A percentile compares a stretch with the other conserved stretches of the same genome.
phyloP scores from a whole-genome alignment of 2,329 filamentous ascomycete species.

The Trichoderma lentiforme region DNA sequence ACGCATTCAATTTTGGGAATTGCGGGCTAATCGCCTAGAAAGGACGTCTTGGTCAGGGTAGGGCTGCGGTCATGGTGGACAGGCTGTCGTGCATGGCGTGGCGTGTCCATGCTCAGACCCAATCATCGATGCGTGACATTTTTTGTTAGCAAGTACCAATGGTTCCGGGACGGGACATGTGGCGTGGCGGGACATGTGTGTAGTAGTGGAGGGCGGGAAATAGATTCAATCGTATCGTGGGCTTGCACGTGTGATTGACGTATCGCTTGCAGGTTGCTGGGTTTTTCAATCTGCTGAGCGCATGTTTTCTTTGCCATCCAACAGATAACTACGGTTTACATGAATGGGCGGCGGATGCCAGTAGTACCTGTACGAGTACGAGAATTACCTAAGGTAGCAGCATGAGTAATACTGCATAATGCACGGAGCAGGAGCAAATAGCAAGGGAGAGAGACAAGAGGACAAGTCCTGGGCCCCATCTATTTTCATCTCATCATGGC shows the following conservation, averaged over 20 bases:
- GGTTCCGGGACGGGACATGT: background rate
- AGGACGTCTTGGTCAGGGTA: background rate
- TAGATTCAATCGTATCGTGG: background rate
- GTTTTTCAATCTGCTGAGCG: background rate
- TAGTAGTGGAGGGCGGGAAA: background rate
- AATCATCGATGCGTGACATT: slow-evolving; percentile 13
- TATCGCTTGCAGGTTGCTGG: background rate
- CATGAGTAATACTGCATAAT: background rate
- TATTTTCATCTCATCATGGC: background rate
- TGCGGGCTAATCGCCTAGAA: background rate
- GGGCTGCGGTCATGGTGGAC: background rate
- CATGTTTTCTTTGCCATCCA: background rate
- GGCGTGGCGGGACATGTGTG: background rate
- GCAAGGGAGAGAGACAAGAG: slow-evolving; percentile 2
- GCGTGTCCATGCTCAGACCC: slow-evolving; percentile 9
- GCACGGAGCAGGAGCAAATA: background rate
- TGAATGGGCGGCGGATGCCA: background rate
- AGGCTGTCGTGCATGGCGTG: slow-evolving; percentile 17
- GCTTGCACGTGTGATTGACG: background rate
- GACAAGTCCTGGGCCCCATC: background rate
- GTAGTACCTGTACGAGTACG: background rate
- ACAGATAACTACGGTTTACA: background rate
- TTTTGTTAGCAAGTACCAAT: background rate
- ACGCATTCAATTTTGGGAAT: background rate
- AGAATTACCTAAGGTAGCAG: background rate